Percentiles rank a stretch among this genome's conserved stretches.
Evolutionary conservation across 139 green algal species (phyloP).

Genomic region (Zygnema cylindricum): DNA sequence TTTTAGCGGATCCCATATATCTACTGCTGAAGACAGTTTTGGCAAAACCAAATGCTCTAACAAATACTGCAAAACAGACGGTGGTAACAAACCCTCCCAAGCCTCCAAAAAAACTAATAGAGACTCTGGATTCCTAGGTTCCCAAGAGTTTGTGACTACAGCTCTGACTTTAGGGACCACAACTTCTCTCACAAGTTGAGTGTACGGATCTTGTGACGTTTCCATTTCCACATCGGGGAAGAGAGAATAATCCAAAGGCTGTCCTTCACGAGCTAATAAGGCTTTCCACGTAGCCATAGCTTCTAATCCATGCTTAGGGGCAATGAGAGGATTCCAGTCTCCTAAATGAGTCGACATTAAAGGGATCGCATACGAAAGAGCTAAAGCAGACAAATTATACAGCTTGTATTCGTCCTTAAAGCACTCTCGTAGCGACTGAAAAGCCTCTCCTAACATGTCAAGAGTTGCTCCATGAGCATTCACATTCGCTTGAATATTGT

Average conservation of each 20-base stretch:
- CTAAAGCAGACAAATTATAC: constrained; percentile 80
- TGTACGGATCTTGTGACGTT: constrained; percentile 75
- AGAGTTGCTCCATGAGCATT: background rate
- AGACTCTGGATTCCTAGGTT: constrained; percentile 81
- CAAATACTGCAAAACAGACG: constrained; percentile 32
- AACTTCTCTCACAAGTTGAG: constrained; percentile 73
- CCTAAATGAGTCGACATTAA: constrained; percentile 31
- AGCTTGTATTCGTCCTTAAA: constrained; percentile 81
- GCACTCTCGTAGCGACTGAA: background rate
- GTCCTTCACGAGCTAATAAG: constrained; percentile 16
- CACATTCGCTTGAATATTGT: constrained; percentile 20
- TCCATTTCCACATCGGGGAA: constrained; percentile 53
- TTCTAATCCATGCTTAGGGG: constrained; percentile 39
- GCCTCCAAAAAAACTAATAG: constrained; percentile 83
- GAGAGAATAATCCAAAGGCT: constrained; percentile 34
- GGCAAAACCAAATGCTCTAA: constrained; percentile 75
- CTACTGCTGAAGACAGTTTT: constrained; percentile 77
- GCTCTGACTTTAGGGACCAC: constrained; percentile 82
- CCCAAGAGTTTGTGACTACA: constrained; percentile 78
- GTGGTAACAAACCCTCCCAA: constrained; percentile 76
- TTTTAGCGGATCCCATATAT: constrained; percentile 84
- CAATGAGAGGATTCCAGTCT: constrained; percentile 44
- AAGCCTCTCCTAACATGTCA: constrained; percentile 4
- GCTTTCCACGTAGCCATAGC: constrained; percentile 33
- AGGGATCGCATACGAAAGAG: constrained; percentile 69